phyloP scores from a whole-genome alignment of 164 flowering plant genomes.

The Nelumbo lutea region DNA sequence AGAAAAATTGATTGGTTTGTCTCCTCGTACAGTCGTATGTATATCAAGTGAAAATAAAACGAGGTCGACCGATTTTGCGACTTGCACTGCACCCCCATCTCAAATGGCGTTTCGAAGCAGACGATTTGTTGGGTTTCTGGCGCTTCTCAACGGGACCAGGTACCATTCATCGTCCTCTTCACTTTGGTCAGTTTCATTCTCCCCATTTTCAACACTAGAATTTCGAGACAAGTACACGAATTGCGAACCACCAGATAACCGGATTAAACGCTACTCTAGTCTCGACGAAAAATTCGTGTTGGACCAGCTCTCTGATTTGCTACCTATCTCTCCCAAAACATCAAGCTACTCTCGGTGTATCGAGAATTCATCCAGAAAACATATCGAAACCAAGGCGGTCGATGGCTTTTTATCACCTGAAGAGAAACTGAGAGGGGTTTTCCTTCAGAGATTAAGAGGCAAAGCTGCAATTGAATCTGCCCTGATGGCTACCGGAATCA shows the following conservation, averaged over 20 bases:
- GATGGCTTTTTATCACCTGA: slow-evolving; percentile 60
- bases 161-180: slow-evolving; percentile 10
- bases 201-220: slow-evolving; percentile 24
- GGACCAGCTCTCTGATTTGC: slow-evolving; percentile 45
- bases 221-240: neutral
- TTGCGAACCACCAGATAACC: slow-evolving; percentile 3
- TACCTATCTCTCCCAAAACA: slow-evolving; percentile 25
- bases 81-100: neutral
- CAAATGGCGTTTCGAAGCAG: slow-evolving; percentile 11
- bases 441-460: slow-evolving; percentile 71
- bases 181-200: slow-evolving; percentile 4
- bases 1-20: no score
- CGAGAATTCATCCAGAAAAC: slow-evolving; percentile 6
- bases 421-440: slow-evolving; percentile 81
- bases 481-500: slow-evolving; percentile 31
- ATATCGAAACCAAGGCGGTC: slow-evolving; percentile 14
- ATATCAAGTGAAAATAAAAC: neutral
- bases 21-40: no score
- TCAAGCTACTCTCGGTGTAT: slow-evolving; percentile 12
- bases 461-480: slow-evolving; percentile 55
- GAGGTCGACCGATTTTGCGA: neutral
- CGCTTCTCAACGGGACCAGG: slow-evolving; percentile 19
- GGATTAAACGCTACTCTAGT: neutral
- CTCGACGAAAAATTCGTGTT: slow-evolving; percentile 39
- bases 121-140: slow-evolving; percentile 8